A percentile compares a stretch with the other conserved stretches of the same genome.
Evolutionary conservation across 305 asterid species (phyloP).

Genomic region (Solanum hybrid): DNA sequence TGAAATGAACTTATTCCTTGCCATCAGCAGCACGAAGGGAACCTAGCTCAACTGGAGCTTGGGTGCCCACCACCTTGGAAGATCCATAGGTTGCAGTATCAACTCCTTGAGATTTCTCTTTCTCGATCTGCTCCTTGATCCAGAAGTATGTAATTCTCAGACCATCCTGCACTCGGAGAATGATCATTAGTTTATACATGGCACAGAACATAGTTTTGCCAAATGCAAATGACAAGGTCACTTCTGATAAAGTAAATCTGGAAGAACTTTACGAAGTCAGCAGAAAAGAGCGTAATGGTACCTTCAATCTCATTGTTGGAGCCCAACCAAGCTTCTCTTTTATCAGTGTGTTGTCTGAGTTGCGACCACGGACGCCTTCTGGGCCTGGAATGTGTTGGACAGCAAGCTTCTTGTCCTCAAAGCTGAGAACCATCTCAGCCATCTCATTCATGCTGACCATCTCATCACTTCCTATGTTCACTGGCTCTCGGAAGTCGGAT

Average conservation of each 20-base stretch:
- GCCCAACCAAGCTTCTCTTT: constrained; percentile 97
- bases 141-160: constrained; percentile 81
- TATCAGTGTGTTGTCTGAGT: constrained; percentile 80
- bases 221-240: not conserved
- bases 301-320: constrained; percentile 88
- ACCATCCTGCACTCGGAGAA: constrained; percentile 49
- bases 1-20: constrained; percentile 40
- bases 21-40: constrained; percentile 96
- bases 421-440: constrained; percentile 86
- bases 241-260: not conserved
- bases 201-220: not conserved
- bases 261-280: not conserved
- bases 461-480: constrained; percentile 89
- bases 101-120: constrained; percentile 60
- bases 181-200: not conserved
- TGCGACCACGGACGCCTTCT: constrained; percentile 96
- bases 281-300: constrained; percentile 4
- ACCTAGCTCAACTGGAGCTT: constrained; percentile 91
- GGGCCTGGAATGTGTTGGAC: constrained; percentile 92
- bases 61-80: constrained; percentile 86
- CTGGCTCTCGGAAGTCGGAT: constrained; percentile 89
- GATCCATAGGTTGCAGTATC: constrained; percentile 58
- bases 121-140: constrained; percentile 86
- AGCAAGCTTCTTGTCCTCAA: constrained; percentile 75
- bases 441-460: constrained; percentile 98